Conservation (phyloP, 2,329 filamentous ascomycete genomes). For the Venturia aucupariae region DNA sequence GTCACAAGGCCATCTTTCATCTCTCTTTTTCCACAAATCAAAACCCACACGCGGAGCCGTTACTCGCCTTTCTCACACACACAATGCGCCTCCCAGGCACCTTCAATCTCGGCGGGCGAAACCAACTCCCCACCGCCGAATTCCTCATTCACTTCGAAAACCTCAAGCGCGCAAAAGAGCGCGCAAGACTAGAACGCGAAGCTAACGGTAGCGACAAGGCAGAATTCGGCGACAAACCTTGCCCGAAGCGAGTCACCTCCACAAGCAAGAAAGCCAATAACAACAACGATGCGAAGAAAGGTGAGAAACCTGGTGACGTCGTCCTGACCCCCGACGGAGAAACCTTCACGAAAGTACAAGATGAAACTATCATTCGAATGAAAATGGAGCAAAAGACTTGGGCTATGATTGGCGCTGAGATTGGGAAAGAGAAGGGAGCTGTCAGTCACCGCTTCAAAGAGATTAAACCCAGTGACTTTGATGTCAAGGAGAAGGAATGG, state of each 20-base stretch:
- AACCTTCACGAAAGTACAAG: conserved; percentile 31
- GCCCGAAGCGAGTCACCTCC: not conserved
- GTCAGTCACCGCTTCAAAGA: conserved; percentile 26
- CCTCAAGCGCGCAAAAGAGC: conserved; percentile 5
- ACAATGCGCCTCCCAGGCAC: conserved; percentile 13
- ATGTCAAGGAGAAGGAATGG: conserved; percentile 17
- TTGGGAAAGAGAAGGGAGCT: conserved; percentile 22
- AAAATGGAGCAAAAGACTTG: conserved; percentile 25
- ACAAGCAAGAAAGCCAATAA: not conserved
- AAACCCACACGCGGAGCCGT: not conserved
- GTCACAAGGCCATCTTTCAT: not conserved
- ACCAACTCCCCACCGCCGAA: conserved; percentile 5
- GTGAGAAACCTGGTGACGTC: not conserved
- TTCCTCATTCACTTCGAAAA: not conserved
- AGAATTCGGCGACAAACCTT: not conserved
- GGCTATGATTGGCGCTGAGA: conserved; percentile 23
- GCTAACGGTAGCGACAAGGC: not conserved
- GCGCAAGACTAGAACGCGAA: not conserved
- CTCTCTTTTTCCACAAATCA: not conserved
- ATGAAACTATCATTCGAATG: conserved; percentile 30
- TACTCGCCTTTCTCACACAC: not conserved
- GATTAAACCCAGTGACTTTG: conserved; percentile 25
- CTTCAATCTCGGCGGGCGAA: conserved; percentile 4
- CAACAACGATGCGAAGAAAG: not conserved
- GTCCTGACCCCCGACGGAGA: conserved; percentile 12